Evolutionary conservation across 1,139 yeast species (phyloP), one percentile per base, ranked within the genome.

Genomic region (Candida sp.): DNA sequence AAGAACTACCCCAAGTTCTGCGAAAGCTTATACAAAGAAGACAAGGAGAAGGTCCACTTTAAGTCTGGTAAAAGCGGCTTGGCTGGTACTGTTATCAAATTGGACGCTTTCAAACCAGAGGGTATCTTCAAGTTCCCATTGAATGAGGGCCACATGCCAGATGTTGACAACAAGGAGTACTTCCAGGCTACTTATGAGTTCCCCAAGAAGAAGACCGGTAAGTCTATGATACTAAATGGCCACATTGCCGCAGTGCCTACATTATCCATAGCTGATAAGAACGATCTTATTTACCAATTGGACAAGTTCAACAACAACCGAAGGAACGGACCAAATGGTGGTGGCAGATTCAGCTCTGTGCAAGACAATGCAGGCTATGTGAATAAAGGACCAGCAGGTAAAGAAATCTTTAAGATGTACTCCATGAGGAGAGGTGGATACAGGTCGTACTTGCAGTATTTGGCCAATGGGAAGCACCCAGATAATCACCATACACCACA

Each of bases 161-260:
- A 85, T 57, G 67, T 94, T 37, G 77, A 83, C 22, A 83, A 84
- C 30, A 72, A 73, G 47, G 73, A 81, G 23, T 85, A 83, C 54
- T 66, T 91, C 51, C 82, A 81, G 49, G 73, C 85, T 2, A 73
- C 75, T 47, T 94, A 88, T 63, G 67, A 75, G 44, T 81, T 89
- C 81, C 83, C 84, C 3, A 67, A 73, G 17, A 78, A 80, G 50
- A 65, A 66, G 5, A 69, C 61, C 4, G 88, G 90, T 49, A 94
- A 94, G 65, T 88, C 96, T 3, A 89, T 94, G 90, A 73, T 94
- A 27, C 70, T 94, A 54, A 89, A 86, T 49, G 98, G 98, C 0
- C 90, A 78, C 60, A 83, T 86, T 53, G 80, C 91, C 2, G 86
- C 85, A 53, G 70, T 72, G 23, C 77, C 79, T 9, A 86, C 86